Percentiles rank a stretch among this genome's conserved stretches.
Conservation (phyloP, 345 rosid genomes). For the Eucalyptus virginea region DNA sequence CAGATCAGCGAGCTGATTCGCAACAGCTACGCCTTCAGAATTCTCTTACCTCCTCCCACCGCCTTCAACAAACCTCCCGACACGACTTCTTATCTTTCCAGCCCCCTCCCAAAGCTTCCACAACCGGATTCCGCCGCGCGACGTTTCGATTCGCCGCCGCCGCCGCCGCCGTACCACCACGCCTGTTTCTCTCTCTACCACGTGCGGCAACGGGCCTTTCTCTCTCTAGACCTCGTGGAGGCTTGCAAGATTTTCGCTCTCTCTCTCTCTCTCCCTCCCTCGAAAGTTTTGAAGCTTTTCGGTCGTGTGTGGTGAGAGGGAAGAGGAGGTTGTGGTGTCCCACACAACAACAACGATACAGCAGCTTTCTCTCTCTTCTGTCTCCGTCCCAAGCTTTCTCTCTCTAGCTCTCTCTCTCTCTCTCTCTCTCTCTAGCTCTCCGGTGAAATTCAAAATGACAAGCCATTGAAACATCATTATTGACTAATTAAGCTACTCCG, state of each 20-base stretch:
- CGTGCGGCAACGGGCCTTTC: not conserved
- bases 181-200: not conserved
- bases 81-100: not conserved
- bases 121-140: not conserved
- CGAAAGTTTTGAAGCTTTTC: not conserved
- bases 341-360: not conserved
- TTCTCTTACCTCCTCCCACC: not conserved
- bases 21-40: not conserved
- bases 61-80: not conserved
- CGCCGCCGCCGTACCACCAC: not conserved
- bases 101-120: not conserved
- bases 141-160: not conserved
- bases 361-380: not conserved
- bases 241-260: not conserved
- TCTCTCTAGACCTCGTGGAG: not conserved
- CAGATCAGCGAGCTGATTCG: not conserved
- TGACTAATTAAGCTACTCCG: not conserved
- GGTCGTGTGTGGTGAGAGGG: constrained; percentile 5
- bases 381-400: not conserved
- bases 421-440: not conserved
- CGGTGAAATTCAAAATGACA: not conserved
- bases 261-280: not conserved
- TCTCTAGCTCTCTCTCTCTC: not conserved
- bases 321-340: not conserved
- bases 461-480: not conserved